Base-by-base conservation (phyloP, 768 basidiomycete species). In the Trametes coccinea region DNA sequence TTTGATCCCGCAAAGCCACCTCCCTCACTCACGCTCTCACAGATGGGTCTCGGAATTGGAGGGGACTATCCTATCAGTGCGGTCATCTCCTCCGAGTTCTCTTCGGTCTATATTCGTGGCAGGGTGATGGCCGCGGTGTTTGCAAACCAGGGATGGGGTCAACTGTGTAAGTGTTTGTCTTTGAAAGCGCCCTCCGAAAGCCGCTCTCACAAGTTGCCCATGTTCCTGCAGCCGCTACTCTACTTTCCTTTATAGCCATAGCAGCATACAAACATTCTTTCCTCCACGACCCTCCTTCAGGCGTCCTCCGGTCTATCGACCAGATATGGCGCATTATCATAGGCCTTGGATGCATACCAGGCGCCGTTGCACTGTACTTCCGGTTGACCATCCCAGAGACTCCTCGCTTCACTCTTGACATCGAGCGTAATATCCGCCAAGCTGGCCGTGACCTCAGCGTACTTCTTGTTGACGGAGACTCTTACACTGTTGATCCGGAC, bases 201-300 rank as follows among this genome's bases (percentile, higher is more conserved):
- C 22, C 22, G 22, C 22, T 22, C 46, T 33, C 37, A 9, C 27
- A 39, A 17, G 16, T 43, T 11, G 5, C 6, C 68, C 40, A 34
- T 30, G n/a, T 77, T 61, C 63, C 46, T n/a, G 45, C 57, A 87
- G 86, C 81, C 56, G 87, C 92, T 51, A 83, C 86, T 34, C 71
- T 95, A 46, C 79, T 94, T 43, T 84, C 85, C n/a, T 69, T 88
- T 68, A 79, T 92, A 64, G 75, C 88, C 53, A 82, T 87, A 29
- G 64, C 79, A 47, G 90, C 87, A 1, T 93, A 86, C 83, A 94
- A 92, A 75, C 67, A 71, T 53, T 66, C 80, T 4, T 82, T 86
- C 60, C 76, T 90, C 34, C 62, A 83, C 37, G 74, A 78, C 53
- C 77, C 17, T 50, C 79, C 39, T 67, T 72, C 45, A 74, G 76